Conservation (phyloP, 306 rosid species). For the Begonia masoniana region DNA sequence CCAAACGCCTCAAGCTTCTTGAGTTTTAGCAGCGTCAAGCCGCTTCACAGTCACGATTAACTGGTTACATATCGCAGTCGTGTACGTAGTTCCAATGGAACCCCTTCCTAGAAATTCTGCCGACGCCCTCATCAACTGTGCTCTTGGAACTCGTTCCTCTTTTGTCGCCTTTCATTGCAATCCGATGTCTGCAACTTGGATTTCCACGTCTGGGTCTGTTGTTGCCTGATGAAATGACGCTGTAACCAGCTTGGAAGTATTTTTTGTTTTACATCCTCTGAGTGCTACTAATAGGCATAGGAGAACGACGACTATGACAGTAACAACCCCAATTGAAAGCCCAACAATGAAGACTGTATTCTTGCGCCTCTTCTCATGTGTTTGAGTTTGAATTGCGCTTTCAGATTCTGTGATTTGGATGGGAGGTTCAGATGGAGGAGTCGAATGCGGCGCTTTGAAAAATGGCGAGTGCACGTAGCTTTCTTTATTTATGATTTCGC, state of each 20-base stretch:
- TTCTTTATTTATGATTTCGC: slow-evolving; percentile 43
- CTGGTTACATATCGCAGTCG: slow-evolving; percentile 63
- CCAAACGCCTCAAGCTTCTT: too few species aligned
- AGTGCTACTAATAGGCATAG: slow-evolving; percentile 21
- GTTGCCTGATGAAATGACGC: slow-evolving; percentile 5
- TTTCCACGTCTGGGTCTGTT: not conserved
- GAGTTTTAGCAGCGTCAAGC: slow-evolving; percentile 46
- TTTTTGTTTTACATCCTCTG: slow-evolving; percentile 12
- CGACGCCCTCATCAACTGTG: slow-evolving; percentile 73
- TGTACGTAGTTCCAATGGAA: slow-evolving; percentile 68
- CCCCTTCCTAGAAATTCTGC: slow-evolving; percentile 92
- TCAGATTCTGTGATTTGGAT: slow-evolving; percentile 41
- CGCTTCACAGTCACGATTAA: slow-evolving; percentile 71
- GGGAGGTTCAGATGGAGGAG: slow-evolving; percentile 28
- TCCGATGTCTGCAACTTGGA: slow-evolving; percentile 5
- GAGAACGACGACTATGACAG: slow-evolving; percentile 17
- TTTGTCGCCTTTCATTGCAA: slow-evolving; percentile 16
- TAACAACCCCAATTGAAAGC: slow-evolving; percentile 14
- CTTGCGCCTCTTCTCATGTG: slow-evolving; percentile 19
- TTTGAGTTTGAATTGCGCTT: slow-evolving; percentile 33
- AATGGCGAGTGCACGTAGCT: slow-evolving; percentile 37
- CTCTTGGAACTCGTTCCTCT: slow-evolving; percentile 15
- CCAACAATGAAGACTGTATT: slow-evolving; percentile 38
- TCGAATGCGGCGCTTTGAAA: slow-evolving; percentile 32
- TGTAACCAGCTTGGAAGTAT: slow-evolving; percentile 6